Conservation (phyloP, 371 early-diverging fungal genomes). For the Globomyces sp. region DNA sequence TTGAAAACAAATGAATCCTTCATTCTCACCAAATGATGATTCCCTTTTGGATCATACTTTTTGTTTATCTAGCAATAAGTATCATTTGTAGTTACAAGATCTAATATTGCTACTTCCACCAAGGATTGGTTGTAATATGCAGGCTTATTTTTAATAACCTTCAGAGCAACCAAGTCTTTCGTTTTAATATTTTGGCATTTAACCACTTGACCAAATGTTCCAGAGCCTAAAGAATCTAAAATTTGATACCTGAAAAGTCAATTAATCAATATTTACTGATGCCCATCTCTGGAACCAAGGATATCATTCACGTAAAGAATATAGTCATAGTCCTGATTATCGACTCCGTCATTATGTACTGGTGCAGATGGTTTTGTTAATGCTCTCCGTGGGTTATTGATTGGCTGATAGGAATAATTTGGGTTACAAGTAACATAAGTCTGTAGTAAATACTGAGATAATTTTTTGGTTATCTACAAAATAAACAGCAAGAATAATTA, state of each 20-base stretch:
- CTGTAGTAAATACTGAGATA: slow-evolving; percentile 42
- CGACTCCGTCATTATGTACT: slow-evolving; percentile 83
- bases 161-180: slow-evolving; percentile 87
- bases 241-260: slow-evolving; percentile 66
- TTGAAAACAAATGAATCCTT: slow-evolving; percentile 84
- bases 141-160: slow-evolving; percentile 93
- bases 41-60: slow-evolving; percentile 67
- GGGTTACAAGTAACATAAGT: slow-evolving; percentile 74
- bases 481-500: too few relatives aligned
- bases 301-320: slow-evolving; percentile 93
- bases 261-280: slow-evolving; percentile 58
- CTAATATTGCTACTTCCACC: slow-evolving; percentile 89
- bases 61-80: slow-evolving; percentile 61
- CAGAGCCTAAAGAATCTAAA: slow-evolving; percentile 89
- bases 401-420: slow-evolving; percentile 64
- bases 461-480: slow-evolving; percentile 19
- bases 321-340: slow-evolving; percentile 92
- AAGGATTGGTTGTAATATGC: slow-evolving; percentile 90
- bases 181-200: slow-evolving; percentile 85
- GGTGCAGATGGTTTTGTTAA: slow-evolving; percentile 92
- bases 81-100: slow-evolving; percentile 49
- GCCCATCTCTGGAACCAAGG: slow-evolving; percentile 77
- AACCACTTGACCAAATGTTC: slow-evolving; percentile 98
- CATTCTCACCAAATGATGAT: slow-evolving; percentile 78
- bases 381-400: slow-evolving; percentile 79